Evolutionary conservation across 2,329 filamentous ascomycete species (phyloP).

Genomic region (Berkeleyomyces basicola): DNA sequence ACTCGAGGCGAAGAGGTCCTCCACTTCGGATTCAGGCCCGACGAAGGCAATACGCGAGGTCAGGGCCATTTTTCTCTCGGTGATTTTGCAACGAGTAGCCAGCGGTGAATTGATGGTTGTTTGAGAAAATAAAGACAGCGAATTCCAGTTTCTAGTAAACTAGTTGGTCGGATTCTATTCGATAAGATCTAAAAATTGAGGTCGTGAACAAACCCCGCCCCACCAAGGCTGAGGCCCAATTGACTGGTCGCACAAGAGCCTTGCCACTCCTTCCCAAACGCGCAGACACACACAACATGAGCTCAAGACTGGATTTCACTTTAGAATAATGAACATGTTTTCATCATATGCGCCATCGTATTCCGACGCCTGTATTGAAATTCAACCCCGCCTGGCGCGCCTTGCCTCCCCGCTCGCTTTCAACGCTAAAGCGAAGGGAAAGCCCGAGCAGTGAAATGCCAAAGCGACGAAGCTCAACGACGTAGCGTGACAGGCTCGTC

Average conservation of each 20-base stretch:
- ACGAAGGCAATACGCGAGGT: constrained; percentile 20
- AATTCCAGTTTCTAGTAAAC: neutral
- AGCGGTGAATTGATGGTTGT: neutral
- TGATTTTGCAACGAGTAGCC: neutral
- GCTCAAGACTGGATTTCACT: neutral
- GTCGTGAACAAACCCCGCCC: neutral
- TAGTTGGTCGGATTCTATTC: neutral
- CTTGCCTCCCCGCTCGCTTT: neutral
- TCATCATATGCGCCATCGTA: constrained; percentile 4
- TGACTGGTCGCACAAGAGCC: neutral
- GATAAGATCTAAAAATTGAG: neutral
- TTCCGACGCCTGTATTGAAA: neutral
- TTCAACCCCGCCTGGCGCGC: neutral
- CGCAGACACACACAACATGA: neutral
- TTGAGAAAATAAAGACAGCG: neutral
- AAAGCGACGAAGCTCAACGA: neutral
- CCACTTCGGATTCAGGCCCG: constrained; percentile 28
- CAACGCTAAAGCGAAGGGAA: neutral
- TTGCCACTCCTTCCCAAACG: neutral
- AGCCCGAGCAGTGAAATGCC: neutral
- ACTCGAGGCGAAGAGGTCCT: constrained; percentile 42
- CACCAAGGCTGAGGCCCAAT: neutral
- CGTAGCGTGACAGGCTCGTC: neutral
- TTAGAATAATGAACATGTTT: neutral
- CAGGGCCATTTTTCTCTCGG: constrained; percentile 27